Evolutionary conservation across 2,329 filamentous ascomycete species (phyloP), one percentile per base, ranked within the genome.

Genomic region (Xylaria sp.): DNA sequence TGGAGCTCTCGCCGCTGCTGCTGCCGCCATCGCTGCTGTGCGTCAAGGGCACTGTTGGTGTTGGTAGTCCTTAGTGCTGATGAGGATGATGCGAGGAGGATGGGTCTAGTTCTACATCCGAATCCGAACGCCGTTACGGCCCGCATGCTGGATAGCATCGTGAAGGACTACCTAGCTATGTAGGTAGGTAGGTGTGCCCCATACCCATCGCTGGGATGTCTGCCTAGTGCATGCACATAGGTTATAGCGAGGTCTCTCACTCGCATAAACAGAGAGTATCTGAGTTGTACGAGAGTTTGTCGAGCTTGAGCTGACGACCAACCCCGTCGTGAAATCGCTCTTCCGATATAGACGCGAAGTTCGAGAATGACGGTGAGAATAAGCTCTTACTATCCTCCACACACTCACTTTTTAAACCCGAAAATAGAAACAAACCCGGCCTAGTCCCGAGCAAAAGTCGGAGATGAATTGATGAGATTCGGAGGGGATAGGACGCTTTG

Each of bases 1-100:
- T 87, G 84, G 3, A 87, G 78, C 57, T 56, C 25, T 25, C 51
- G 28, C 56, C 57, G 33, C 57, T 56, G 33, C 31, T 47, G 28
- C 56, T 56, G 33, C 31, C 51, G 54, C 23, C 45, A 47, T 19
- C 31, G 31, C 28, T 35, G 42, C 21, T 37, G 31, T 38, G 19
- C 6, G 56, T n/a, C n/a, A n/a, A n/a, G n/a, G n/a, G n/a, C n/a
- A n/a, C 14, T 19, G 23, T 15, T 14, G 31, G 14, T 19, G 21
- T 15, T 23, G 28, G 14, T 17, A 12, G 2, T 37, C 15, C 7
- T 6, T 17, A 25, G 45, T 21, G 50, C n/a, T 31, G 28, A 31
- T 9, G 28, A 31, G 28, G 28, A 9, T 31, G 28, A 31, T 5
- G 9, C 9, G 6, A 31, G 45, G 37, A 19, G 19, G 19, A 45